A percentile compares a stretch with the other conserved stretches of the same genome.
These are phyloP conservation scores for Coniella lustricola DNA, from an alignment of 2,329 filamentous ascomycete genomes.

Conservation along the genomic window DNA sequence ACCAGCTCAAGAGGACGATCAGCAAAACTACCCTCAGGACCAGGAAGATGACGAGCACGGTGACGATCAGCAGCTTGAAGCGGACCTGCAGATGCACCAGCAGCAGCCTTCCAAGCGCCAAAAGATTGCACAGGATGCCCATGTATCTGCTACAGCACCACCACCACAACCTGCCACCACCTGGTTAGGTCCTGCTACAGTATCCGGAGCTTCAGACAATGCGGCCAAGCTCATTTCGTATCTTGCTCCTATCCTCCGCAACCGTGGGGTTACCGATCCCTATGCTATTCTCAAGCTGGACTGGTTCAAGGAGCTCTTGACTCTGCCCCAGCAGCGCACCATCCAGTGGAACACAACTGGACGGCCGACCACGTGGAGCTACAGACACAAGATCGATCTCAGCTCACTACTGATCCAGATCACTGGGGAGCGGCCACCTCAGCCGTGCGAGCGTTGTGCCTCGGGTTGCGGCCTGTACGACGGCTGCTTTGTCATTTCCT, in stretches of 20 bases:
- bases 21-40: neutral
- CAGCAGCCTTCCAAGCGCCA: no score
- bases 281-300: neutral
- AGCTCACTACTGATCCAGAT: slow-evolving; percentile 2
- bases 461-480: neutral
- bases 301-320: neutral
- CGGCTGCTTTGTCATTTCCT: slow-evolving; percentile 1
- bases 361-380: neutral
- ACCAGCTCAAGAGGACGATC: neutral
- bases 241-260: neutral
- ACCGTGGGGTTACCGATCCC: neutral
- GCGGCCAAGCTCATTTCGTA: neutral
- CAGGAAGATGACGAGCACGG: no score
- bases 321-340: neutral
- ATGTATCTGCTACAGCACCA: neutral
- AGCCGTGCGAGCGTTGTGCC: neutral
- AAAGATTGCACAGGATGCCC: no score
- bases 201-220: neutral
- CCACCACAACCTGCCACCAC: neutral
- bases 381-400: neutral
- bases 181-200: no score
- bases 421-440: neutral
- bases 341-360: slow-evolving; percentile 2
- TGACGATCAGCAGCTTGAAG: no score
- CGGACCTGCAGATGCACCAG: neutral